These are phyloP conservation scores for Hordeum marinum DNA, from an alignment of 176 grass and related monocot species.

Conservation along the genomic window DNA sequence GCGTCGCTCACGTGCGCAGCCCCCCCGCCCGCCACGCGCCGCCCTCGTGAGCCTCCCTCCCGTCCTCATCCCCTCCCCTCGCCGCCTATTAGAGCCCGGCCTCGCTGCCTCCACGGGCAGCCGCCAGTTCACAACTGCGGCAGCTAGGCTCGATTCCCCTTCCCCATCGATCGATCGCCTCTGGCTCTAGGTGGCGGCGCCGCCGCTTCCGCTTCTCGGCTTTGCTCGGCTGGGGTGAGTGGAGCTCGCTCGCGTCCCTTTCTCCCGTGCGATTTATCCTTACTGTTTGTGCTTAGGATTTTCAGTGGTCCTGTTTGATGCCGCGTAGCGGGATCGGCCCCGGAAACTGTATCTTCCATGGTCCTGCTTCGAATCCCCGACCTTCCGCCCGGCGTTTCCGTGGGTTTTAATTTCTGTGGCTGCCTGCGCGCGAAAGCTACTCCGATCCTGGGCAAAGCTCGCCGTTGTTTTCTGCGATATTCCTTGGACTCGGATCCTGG, in stretches of 20 bases:
- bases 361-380: background rate
- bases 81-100: constrained; percentile 12
- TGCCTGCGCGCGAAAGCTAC: constrained; percentile 28
- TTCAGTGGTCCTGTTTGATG: background rate
- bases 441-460: background rate
- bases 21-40: background rate
- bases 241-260: background rate
- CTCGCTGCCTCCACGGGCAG: constrained; percentile 13
- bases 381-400: background rate
- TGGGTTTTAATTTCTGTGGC: background rate
- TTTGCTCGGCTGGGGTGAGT: constrained; percentile 21
- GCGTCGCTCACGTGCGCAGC: background rate
- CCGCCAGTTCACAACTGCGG: constrained; percentile 43
- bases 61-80: background rate
- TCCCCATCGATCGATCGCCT: background rate
- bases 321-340: background rate
- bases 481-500: background rate
- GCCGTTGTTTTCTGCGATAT: constrained; percentile 23
- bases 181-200: no score
- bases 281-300: background rate
- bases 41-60: background rate
- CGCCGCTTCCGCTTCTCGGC: constrained; percentile 12
- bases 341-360: background rate
- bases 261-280: background rate
- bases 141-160: background rate